A percentile compares a stretch with the other conserved stretches of the same genome.
These are phyloP conservation scores for Tolypocladium endophyticum DNA, from an alignment of 2,329 filamentous ascomycete species.

Conservation along the genomic window DNA sequence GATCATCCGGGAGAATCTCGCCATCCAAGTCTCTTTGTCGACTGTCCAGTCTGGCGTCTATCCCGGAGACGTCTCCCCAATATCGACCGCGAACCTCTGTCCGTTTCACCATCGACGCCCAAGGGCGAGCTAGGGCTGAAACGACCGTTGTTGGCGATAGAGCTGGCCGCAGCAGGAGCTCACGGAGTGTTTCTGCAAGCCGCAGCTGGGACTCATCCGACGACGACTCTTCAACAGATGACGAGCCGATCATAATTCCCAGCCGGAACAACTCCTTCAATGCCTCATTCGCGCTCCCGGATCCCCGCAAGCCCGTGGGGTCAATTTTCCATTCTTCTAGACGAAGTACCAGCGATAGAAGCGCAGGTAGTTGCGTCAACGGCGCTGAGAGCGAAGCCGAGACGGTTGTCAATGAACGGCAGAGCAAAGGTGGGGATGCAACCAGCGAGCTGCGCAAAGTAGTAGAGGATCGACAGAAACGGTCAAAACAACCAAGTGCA, in stretches of 20 bases:
- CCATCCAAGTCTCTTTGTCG: slow-evolving; percentile 42
- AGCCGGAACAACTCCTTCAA: slow-evolving; percentile 44
- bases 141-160: slow-evolving; percentile 33
- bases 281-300: slow-evolving; percentile 45
- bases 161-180: slow-evolving; percentile 15
- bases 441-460: slow-evolving; percentile 50
- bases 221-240: slow-evolving; percentile 48
- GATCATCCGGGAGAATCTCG: slow-evolving; percentile 37
- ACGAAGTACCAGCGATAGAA: slow-evolving; percentile 39
- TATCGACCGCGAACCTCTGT: slow-evolving; percentile 43
- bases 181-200: slow-evolving; percentile 16
- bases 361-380: slow-evolving; percentile 27
- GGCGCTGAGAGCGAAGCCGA: slow-evolving; percentile 49
- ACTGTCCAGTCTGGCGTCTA: slow-evolving; percentile 42
- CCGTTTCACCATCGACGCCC: slow-evolving; percentile 53
- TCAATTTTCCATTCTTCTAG: slow-evolving; percentile 36
- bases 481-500: slow-evolving; percentile 19
- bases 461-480: slow-evolving; percentile 39
- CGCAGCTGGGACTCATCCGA: slow-evolving; percentile 36
- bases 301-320: slow-evolving; percentile 38
- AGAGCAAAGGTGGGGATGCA: slow-evolving; percentile 40
- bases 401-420: slow-evolving; percentile 40
- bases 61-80: slow-evolving; percentile 39
- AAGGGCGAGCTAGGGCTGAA: slow-evolving; percentile 47
- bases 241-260: slow-evolving; percentile 55